Conservation (phyloP, 352 stramenopile species). For the Globisporangium paddicum region DNA sequence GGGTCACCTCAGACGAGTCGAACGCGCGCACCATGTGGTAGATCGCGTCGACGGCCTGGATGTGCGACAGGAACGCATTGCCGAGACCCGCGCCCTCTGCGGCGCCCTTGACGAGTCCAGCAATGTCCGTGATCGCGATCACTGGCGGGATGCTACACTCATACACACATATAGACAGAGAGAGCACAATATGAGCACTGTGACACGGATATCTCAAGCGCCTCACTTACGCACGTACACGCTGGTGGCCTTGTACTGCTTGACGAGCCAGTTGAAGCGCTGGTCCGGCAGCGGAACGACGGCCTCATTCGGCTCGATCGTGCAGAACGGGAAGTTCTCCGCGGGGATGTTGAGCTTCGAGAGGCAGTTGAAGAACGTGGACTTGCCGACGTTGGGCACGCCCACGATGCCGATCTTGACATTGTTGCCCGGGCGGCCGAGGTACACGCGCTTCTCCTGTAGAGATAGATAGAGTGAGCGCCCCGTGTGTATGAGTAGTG, state of each 20-base stretch:
- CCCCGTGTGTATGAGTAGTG: neutral
- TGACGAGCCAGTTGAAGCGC: constrained; percentile 98
- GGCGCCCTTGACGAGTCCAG: constrained; percentile 96
- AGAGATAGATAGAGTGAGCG: neutral
- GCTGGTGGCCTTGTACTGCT: constrained; percentile 93
- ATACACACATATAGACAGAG: neutral
- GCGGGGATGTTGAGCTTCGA: constrained; percentile 91
- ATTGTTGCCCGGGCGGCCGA: constrained; percentile 88
- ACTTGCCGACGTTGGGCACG: constrained; percentile 99
- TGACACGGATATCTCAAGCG: too few relatives aligned
- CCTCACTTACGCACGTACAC: constrained; percentile 51
- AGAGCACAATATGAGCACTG: neutral
- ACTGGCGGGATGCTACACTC: constrained; percentile 91
- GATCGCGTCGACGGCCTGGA: constrained; percentile 98
- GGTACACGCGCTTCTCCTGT: constrained; percentile 62
- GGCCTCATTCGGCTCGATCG: constrained; percentile 98
- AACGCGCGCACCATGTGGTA: constrained; percentile 98
- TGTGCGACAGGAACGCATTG: constrained; percentile 99
- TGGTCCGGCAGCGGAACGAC: constrained; percentile 96
- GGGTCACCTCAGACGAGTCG: constrained; percentile 97
- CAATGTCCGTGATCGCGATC: constrained; percentile 99
- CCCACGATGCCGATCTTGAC: constrained; percentile 99
- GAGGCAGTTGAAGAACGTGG: constrained; percentile 99
- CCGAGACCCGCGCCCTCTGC: constrained; percentile 97
- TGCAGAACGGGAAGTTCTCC: constrained; percentile 97